A percentile compares a stretch with the other conserved stretches of the same genome.
phyloP scores from a whole-genome alignment of 2,329 filamentous ascomycete species.

The Claviceps cyperi region DNA sequence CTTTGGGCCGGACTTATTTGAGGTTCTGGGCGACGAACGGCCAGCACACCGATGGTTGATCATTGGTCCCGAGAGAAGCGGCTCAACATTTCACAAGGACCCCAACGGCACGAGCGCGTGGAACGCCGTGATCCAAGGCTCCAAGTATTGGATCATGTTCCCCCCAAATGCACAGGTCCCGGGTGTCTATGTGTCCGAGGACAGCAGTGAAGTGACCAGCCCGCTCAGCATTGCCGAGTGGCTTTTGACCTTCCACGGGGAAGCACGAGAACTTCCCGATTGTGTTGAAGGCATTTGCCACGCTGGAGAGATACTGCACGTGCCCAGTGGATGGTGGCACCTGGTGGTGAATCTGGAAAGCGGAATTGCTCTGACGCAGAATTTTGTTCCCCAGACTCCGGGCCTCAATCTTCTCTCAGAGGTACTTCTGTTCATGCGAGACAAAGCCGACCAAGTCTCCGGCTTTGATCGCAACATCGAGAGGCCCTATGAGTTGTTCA shows the following conservation, averaged over 20 bases:
- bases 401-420: constrained; percentile 46
- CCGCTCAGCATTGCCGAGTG: constrained; percentile 95
- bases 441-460: constrained; percentile 74
- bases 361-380: constrained; percentile 84
- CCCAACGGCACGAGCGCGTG: constrained; percentile 65
- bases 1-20: constrained; percentile 79
- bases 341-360: constrained; percentile 78
- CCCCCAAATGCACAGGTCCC: constrained; percentile 65
- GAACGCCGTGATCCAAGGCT: constrained; percentile 83
- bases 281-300: constrained; percentile 77
- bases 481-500: constrained; percentile 64
- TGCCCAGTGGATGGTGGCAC: constrained; percentile 95
- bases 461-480: constrained; percentile 62
- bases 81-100: constrained; percentile 88
- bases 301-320: constrained; percentile 77
- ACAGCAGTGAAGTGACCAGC: constrained; percentile 85
- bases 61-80: constrained; percentile 71
- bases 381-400: constrained; percentile 65
- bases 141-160: constrained; percentile 99
- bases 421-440: constrained; percentile 64
- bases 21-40: constrained; percentile 59
- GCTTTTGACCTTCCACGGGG: constrained; percentile 76
- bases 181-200: constrained; percentile 77
- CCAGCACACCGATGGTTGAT: constrained; percentile 91
- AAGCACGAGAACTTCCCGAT: constrained; percentile 60